Conservation (phyloP, 164 flowering plant genomes). For the Euptelea pleiosperma region DNA sequence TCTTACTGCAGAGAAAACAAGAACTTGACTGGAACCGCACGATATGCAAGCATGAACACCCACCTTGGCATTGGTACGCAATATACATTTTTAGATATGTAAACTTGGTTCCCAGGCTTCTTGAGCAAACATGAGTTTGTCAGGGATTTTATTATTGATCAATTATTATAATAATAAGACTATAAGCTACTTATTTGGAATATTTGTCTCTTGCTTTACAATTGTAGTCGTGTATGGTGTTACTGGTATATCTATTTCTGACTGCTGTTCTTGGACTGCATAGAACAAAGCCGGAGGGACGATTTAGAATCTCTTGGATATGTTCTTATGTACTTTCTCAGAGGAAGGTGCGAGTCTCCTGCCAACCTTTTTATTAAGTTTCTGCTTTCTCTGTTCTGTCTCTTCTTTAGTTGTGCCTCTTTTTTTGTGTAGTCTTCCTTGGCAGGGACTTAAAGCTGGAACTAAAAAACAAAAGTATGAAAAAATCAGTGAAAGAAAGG, state of each 20-base stretch:
- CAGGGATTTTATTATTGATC: background rate
- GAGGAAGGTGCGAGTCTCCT: slow-evolving; percentile 63
- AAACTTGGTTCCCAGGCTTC: background rate
- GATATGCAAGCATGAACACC: slow-evolving; percentile 96
- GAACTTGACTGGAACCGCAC: slow-evolving; percentile 94
- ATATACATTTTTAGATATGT: background rate
- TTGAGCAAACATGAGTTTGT: background rate
- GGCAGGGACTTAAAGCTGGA: slow-evolving; percentile 97
- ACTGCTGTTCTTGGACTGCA: background rate
- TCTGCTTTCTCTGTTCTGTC: background rate
- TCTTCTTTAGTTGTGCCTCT: background rate
- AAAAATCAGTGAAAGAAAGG: slow-evolving; percentile 84
- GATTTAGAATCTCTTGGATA: slow-evolving; percentile 94
- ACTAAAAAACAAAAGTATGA: slow-evolving; percentile 91
- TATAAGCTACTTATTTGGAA: background rate
- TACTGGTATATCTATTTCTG: too few species aligned
- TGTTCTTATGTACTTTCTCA: slow-evolving; percentile 84
- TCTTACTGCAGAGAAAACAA: slow-evolving; percentile 81
- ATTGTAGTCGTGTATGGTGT: background rate
- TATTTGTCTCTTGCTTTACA: background rate
- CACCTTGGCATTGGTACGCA: slow-evolving; percentile 87
- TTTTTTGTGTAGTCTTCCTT: slow-evolving; percentile 62
- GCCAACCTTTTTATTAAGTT: background rate
- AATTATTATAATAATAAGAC: background rate
- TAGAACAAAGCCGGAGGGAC: slow-evolving; percentile 95